Percentiles rank a stretch among this genome's conserved stretches.
phyloP scores from a whole-genome alignment of 106 monocot genomes.

The Acanthochlamys bracteata region DNA sequence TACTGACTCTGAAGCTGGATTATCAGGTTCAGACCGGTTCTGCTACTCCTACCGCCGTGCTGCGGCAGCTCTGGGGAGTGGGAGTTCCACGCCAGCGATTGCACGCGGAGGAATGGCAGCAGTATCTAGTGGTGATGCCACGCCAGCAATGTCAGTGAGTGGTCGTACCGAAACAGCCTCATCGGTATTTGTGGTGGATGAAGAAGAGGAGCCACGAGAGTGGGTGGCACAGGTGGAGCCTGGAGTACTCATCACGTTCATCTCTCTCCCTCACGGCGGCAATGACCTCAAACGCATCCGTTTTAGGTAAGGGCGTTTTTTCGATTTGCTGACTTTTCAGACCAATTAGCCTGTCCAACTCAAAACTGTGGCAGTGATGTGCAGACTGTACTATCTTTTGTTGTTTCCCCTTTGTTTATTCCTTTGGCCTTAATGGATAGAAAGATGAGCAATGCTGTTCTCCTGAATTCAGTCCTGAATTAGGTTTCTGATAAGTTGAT shows the following conservation, averaged over 20 bases:
- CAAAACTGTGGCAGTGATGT: too few species aligned
- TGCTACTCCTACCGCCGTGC: constrained; percentile 52
- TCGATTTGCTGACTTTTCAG: too few species aligned
- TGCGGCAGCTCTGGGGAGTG: constrained; percentile 12
- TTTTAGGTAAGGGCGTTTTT: constrained; percentile 96
- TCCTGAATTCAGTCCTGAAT: too few species aligned
- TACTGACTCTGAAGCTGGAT: constrained; percentile 31
- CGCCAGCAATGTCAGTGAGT: constrained; percentile 56
- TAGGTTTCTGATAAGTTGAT: too few species aligned
- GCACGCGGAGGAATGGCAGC: background rate
- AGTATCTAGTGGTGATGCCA: constrained; percentile 59
- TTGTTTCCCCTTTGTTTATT: too few species aligned
- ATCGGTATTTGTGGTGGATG: constrained; percentile 23
- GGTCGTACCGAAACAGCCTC: constrained; percentile 32
- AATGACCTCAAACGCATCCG: constrained; percentile 89
- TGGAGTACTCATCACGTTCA: constrained; percentile 86
- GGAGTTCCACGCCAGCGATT: constrained; percentile 40
- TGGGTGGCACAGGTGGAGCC: constrained; percentile 98
- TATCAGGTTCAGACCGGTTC: constrained; percentile 60
- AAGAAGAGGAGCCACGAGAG: constrained; percentile 50
- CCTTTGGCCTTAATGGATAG: too few species aligned
- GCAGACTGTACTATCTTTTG: too few species aligned
- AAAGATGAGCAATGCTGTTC: too few species aligned
- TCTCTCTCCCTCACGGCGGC: constrained; percentile 60
- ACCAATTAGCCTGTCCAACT: too few species aligned